Evolutionary conservation across 805 yeast genomes (phyloP).

Genomic region (Groenewaldozyma salmanticensis): DNA sequence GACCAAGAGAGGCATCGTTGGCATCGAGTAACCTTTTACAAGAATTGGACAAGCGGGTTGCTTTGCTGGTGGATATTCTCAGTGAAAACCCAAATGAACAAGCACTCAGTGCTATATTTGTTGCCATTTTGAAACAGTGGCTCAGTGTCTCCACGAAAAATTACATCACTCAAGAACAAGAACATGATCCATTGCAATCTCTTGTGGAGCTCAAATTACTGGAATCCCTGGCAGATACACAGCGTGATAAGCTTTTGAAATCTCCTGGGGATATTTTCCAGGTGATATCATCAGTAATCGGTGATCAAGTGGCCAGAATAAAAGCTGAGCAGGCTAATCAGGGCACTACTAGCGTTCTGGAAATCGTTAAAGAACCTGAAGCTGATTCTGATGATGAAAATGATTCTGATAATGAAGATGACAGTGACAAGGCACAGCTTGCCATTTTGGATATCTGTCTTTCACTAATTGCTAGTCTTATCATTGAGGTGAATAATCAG

Average conservation of each 20-base stretch:
- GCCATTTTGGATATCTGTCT: constrained; percentile 24
- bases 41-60: constrained; percentile 37
- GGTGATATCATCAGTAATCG: constrained; percentile 25
- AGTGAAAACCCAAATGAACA: constrained; percentile 41
- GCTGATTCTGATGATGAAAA: constrained; percentile 24
- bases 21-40: constrained; percentile 24
- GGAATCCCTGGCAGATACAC: constrained; percentile 48
- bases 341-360: neutral
- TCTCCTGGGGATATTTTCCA: constrained; percentile 50
- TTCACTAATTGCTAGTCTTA: constrained; percentile 23
- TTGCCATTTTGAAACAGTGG: constrained; percentile 52
- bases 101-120: constrained; percentile 37
- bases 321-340: neutral
- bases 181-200: constrained; percentile 42
- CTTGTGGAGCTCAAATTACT: constrained; percentile 54
- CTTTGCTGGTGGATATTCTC: constrained; percentile 35
- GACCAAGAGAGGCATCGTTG: constrained; percentile 5
- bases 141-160: too few relatives aligned
- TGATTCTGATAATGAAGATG: constrained; percentile 10
- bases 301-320: neutral
- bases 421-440: constrained; percentile 18
- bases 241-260: constrained; percentile 46
- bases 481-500: constrained; percentile 18
- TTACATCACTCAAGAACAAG: constrained; percentile 18
- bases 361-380: constrained; percentile 10